Percentiles rank a stretch among this genome's conserved stretches.
phyloP scores from a whole-genome alignment of 352 stramenopile species.

The Pythium dissotocum region DNA sequence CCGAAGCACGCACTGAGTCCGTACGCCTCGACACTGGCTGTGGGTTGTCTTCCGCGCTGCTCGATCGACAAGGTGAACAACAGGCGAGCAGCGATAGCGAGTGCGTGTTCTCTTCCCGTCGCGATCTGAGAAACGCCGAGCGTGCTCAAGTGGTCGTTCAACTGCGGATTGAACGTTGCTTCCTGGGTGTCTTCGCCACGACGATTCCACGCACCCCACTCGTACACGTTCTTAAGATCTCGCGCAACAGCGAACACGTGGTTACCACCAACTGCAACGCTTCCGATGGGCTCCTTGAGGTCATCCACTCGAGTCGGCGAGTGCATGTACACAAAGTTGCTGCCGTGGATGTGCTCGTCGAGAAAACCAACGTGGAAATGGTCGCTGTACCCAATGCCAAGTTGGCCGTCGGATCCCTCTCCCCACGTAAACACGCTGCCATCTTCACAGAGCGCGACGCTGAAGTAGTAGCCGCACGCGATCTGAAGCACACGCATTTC shows the following conservation, averaged over 20 bases:
- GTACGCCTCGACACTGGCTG: constrained; percentile 30
- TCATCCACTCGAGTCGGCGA: constrained; percentile 55
- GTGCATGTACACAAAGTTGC: constrained; percentile 78
- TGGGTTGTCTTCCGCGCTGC: constrained; percentile 18
- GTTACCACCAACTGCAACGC: constrained; percentile 61
- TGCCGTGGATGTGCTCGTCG: constrained; percentile 67
- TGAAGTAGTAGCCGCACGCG: constrained; percentile 79
- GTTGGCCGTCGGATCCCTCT: constrained; percentile 71
- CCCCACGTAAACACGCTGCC: constrained; percentile 73
- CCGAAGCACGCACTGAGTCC: constrained; percentile 60
- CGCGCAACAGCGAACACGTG: constrained; percentile 64
- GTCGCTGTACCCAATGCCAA: constrained; percentile 65
- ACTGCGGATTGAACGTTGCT: constrained; percentile 46
- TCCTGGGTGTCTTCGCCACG: constrained; percentile 51
- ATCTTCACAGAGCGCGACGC: constrained; percentile 65
- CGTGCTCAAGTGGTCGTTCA: constrained; percentile 45
- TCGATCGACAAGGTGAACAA: constrained; percentile 43
- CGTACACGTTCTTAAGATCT: constrained; percentile 51
- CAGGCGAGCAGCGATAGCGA: constrained; percentile 50
- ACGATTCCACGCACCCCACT: constrained; percentile 70
- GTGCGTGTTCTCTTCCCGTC: constrained; percentile 57
- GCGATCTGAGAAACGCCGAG: constrained; percentile 53
- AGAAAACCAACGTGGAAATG: constrained; percentile 68
- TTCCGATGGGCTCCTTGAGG: constrained; percentile 57
- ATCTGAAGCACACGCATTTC: constrained; percentile 71